Conservation (phyloP, 164 flowering plant genomes). For the Dillenia turbinata region DNA sequence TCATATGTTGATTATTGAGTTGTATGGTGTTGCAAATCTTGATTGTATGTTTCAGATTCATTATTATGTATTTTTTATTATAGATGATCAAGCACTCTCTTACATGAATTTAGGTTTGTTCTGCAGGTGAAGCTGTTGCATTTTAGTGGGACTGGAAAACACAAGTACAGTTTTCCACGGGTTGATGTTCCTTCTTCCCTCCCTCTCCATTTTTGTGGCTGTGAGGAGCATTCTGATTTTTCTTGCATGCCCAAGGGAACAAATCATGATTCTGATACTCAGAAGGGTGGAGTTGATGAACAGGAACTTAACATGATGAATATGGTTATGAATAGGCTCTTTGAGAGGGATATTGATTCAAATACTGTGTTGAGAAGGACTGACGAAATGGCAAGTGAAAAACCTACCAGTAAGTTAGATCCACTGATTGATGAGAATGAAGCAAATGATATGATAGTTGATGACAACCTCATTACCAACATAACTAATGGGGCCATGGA, state of each 20-base stretch:
- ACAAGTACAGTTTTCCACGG: conserved; percentile 90
- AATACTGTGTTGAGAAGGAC: not conserved
- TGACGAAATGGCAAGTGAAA: conserved; percentile 5
- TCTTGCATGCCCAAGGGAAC: conserved; percentile 14
- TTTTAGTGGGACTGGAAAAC: conserved; percentile 78
- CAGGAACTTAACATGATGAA: conserved; percentile 67
- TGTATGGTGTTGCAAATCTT: no score
- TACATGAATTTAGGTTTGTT: conserved; percentile 6
- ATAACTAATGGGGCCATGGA: conserved; percentile 25
- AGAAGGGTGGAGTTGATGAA: conserved; percentile 29
- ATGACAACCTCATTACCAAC: conserved; percentile 53
- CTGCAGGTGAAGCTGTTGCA: conserved; percentile 71
- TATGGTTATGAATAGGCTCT: conserved; percentile 64
- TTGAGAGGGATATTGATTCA: conserved; percentile 33
- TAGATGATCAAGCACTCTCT: no score
- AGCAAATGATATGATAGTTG: conserved; percentile 31
- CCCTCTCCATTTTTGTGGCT: conserved; percentile 82
- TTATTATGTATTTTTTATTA: no score
- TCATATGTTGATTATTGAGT: no score
- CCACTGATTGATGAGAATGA: conserved; percentile 20
- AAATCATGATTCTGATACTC: conserved; percentile 20
- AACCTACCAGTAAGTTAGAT: conserved; percentile 9
- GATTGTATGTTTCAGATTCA: no score
- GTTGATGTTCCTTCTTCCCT: conserved; percentile 50
- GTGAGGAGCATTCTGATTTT: conserved; percentile 66